Percentiles rank a stretch among this genome's conserved stretches.
phyloP scores from a whole-genome alignment of 768 basidiomycete species.

The Strobilomyces echinocephalus region DNA sequence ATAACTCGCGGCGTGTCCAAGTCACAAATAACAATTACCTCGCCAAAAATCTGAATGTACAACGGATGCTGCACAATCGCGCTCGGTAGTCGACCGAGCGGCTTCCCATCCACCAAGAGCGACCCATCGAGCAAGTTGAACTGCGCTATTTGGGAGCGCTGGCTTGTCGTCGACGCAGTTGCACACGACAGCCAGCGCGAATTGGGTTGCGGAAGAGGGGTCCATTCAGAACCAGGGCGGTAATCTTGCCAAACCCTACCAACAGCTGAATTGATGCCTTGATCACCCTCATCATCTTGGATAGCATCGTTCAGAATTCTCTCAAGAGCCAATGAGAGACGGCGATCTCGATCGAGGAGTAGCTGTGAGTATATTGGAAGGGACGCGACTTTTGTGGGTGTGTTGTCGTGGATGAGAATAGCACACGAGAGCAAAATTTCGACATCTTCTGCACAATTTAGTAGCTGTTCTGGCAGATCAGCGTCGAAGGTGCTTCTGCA shows the following conservation, averaged over 20 bases:
- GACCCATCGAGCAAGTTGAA: neutral
- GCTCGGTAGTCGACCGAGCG: no score
- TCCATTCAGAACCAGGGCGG: neutral
- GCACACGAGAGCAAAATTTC: neutral
- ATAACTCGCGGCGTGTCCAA: no score
- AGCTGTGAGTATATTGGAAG: neutral
- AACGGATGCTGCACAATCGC: no score
- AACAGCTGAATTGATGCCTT: neutral
- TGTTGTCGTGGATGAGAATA: neutral
- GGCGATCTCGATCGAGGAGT: neutral
- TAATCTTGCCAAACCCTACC: neutral
- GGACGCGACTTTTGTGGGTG: neutral
- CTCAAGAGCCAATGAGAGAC: neutral
- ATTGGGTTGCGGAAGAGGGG: neutral
- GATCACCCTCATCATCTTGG: neutral
- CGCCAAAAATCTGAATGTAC: no score
- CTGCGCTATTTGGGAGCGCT: neutral
- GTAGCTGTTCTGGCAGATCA: neutral
- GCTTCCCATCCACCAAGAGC: neutral
- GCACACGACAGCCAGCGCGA: neutral
- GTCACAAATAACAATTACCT: no score
- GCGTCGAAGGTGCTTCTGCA: neutral
- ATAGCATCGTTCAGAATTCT: neutral
- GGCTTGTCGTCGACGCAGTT: neutral
- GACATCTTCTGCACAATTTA: neutral